Base-by-base conservation (phyloP, 495 filamentous ascomycete genomes). In the Penicillium dipodomyicola region DNA sequence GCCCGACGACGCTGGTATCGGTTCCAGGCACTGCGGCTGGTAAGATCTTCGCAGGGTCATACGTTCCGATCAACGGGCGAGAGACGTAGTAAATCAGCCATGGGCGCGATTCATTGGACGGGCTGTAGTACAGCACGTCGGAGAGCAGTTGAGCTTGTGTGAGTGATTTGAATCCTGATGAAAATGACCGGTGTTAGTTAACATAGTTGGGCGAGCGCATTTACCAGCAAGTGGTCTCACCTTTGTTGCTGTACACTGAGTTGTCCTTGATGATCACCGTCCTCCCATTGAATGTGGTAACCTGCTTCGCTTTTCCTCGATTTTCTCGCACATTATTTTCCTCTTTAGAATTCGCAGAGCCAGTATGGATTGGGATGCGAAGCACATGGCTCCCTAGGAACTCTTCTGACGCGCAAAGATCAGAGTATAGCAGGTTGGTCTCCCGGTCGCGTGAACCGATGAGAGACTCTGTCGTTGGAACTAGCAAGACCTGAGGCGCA, bases 71-170 rank as follows among this genome's bases (percentile, higher is more conserved):
- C 53, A 99, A 72, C n/a, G 95, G 95, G 35, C 84, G 85, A 15
- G 92, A 96, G 52, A 99, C 95, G 70, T 91, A 97, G 79, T 99
- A 97, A 51, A 99, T 84, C 35, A 99, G 84, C 88, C 95, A 99
- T 82, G 89, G 86, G 46, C 89, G 85, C 20, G 89, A 86, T 39
- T 96, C 92, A 53, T 87, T 78, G 19, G 77, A 84, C 59, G 97
- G 87, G 32, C 89, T 85, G 67, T 94, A 92, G 80, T 89, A 97
- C n/a, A 97, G 75, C 39, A 80, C 80, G 68, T 97, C 95, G 57
- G 85, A 83, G 40, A 97, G 74, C 20, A 99, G 76, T 71, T 94
- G 96, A 23, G 91, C 89, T 67, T 97, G 95, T 51, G 89, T 90
- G 52, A 96, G 79, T 20, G 85, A 86, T 72, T 91, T 95, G 82